phyloP scores from a whole-genome alignment of 2,329 filamentous ascomycete species.

The Botrytis tulipae region DNA sequence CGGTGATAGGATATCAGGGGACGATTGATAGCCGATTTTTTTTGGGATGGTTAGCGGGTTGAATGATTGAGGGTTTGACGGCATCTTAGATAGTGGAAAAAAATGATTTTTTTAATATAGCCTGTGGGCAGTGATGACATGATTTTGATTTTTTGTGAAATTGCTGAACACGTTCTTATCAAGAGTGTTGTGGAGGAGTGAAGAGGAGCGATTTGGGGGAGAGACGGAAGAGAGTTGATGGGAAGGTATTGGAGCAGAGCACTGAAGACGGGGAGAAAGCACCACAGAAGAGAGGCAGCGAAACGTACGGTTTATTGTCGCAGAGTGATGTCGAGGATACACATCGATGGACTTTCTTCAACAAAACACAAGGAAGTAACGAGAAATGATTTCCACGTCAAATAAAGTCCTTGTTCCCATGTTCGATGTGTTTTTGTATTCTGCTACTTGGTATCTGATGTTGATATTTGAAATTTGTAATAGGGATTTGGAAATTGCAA shows the following conservation, averaged over 20 bases:
- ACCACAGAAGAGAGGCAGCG: not conserved
- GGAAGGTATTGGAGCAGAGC: not conserved
- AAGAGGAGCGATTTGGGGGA: too few species aligned
- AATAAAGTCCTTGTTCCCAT: not conserved
- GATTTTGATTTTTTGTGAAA: not conserved
- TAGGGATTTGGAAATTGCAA: too few species aligned
- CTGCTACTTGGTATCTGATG: too few species aligned
- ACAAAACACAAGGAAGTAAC: not conserved
- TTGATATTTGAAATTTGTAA: too few species aligned
- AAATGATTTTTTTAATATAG: not conserved
- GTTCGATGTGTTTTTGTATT: too few species aligned
- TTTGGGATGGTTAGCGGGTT: not conserved
- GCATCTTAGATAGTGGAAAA: not conserved
- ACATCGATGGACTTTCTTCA: not conserved
- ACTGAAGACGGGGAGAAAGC: not conserved
- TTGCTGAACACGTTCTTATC: not conserved
- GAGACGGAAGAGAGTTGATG: not conserved
- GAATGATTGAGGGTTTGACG: not conserved
- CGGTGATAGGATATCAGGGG: not conserved
- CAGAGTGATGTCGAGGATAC: too few species aligned
- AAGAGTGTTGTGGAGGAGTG: not conserved
- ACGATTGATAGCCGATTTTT: not conserved
- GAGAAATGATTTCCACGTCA: rapidly evolving
- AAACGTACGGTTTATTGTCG: not conserved
- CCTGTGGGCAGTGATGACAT: not conserved